Conservation (phyloP, 176 grass and related monocot species). For the sorghum (Sorghum bicolor) region Sorghum_bicolor_NCBIv3 NC_012876.2:58192001-58192500, state of each 20-base stretch:
- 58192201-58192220: slow-evolving; percentile 53
- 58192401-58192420: not conserved
- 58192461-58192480: slow-evolving; percentile 1
- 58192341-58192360: slow-evolving; percentile 93
- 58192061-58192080: slow-evolving; percentile 62
- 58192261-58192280: slow-evolving; percentile 87
- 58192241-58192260: slow-evolving; percentile 65
- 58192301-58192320: slow-evolving; percentile 64
- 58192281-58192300: slow-evolving; percentile 75
- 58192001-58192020: slow-evolving; percentile 83
- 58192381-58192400: slow-evolving; percentile 35
- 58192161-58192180: slow-evolving; percentile 57
- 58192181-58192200: slow-evolving; percentile 53
- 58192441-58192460: not conserved
- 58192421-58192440: not conserved
- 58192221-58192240: slow-evolving; percentile 72
- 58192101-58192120: slow-evolving; percentile 90
- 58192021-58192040: slow-evolving; percentile 66
- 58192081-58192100: slow-evolving; percentile 80
- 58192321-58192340: slow-evolving; percentile 91
- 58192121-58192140: slow-evolving; percentile 68
- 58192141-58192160: slow-evolving; percentile 62
- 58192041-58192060: slow-evolving; percentile 58
- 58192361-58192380: slow-evolving; percentile 69
- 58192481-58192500: not conserved